Evolutionary conservation across 805 yeast species (phyloP), one percentile per base, ranked within the genome.

Genomic region (Yamadazyma olivae): DNA sequence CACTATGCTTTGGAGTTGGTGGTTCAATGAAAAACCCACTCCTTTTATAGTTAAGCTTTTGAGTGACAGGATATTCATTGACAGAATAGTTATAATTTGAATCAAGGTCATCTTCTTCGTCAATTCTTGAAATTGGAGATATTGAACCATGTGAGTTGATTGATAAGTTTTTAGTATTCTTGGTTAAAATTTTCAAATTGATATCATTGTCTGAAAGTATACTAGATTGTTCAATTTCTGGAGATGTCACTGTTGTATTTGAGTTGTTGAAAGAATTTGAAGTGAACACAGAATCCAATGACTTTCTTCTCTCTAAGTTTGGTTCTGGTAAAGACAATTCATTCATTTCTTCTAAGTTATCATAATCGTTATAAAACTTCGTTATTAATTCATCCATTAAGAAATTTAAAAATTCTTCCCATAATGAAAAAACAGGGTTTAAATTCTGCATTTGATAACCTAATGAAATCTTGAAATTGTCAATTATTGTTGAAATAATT

Each of bases 81-180:
- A 29, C 27, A 26, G 10, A 14, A 21, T 32, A 26, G 30, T 17
- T 33, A 10, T 20, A 13, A 13, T 15, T 27, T 10, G 28, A 18
- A 14, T 24, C 23, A 9, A 23, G 16, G n/a, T n/a, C n/a, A 17
- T 32, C 33, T 18, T 43, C 42, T 39, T 44, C 48, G 14, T 36
- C 32, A 24, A 41, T 36, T 16, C 40, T 33, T 7, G 45, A 40
- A 27, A 39, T 34, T 24, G 38, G 38, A 15, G 36, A 27, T 15
- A 29, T 9, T 4, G 35, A 27, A 16, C 19, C 21, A 21, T 27
- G 8, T 13, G 33, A 17, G 18, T 45, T 45, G 32, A 53, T 48
- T 22, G 48, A 51, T 33, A 50, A 48, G 35, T 55, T 48, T 40
- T 50, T 51, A 17, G 69, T 48, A 29, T 57, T 62, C 47, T 63